phyloP scores from a whole-genome alignment of 1,284 basidiomycete genomes.

The Sporisorium iseilematis-ciliati region DNA sequence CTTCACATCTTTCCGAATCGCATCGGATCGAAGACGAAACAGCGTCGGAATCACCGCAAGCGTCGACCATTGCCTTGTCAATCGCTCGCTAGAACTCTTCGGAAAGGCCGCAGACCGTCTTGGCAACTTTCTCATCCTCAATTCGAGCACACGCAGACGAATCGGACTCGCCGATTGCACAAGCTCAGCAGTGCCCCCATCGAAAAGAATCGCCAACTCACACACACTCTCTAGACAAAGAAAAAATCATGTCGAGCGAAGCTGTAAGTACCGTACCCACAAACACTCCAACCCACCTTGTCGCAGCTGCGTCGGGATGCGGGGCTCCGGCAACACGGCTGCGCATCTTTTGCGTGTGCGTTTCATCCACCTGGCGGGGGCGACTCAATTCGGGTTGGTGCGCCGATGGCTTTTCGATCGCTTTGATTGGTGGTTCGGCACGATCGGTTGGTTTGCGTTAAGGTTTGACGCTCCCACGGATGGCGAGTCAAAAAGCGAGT shows the following conservation, averaged over 20 bases:
- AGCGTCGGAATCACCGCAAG: no score
- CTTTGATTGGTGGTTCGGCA: no score
- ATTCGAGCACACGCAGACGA: no score
- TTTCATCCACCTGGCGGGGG: neutral
- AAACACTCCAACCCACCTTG: constrained; percentile 1
- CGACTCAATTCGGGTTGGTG: no score
- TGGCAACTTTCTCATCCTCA: no score
- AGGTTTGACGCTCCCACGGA: no score
- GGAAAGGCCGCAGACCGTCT: no score
- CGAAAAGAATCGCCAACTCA: neutral
- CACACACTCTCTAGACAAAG: neutral
- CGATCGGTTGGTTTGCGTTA: no score
- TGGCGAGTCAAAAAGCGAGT: neutral
- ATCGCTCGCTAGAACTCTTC: no score
- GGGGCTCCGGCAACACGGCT: constrained; percentile 6
- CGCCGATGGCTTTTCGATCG: no score
- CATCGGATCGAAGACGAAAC: neutral
- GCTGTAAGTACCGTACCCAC: constrained; percentile 23
- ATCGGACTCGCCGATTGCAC: no score
- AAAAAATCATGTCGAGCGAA: constrained; percentile 22
- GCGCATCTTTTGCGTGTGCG: neutral
- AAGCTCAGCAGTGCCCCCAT: no score
- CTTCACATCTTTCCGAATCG: neutral
- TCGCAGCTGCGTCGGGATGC: constrained; percentile 7
- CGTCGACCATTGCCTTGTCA: neutral